Percentiles rank a stretch among this genome's conserved stretches.
phyloP scores from a whole-genome alignment of 495 filamentous ascomycete genomes.

The Hypoxylon trugodes region DNA sequence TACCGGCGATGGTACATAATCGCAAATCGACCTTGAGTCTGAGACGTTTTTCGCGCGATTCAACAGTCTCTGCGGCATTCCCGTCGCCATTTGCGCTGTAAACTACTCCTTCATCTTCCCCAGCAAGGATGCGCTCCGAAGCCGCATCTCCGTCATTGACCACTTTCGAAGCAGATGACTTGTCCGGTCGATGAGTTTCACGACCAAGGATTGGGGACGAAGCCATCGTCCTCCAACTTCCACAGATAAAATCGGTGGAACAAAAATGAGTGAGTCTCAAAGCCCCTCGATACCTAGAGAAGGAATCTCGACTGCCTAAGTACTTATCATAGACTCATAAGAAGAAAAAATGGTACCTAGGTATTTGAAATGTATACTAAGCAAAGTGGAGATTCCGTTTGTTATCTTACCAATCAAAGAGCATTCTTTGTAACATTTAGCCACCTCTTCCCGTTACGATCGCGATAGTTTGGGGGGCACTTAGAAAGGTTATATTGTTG shows the following conservation, averaged over 20 bases:
- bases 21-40: slow-evolving; percentile 74
- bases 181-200: slow-evolving; percentile 2
- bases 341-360: neutral
- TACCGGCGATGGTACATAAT: slow-evolving; percentile 78
- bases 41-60: slow-evolving; percentile 48
- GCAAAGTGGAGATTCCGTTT: slow-evolving; percentile 23
- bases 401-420: slow-evolving; percentile 35
- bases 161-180: slow-evolving; percentile 16
- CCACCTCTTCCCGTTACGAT: slow-evolving; percentile 8
- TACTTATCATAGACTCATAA: slow-evolving; percentile 27
- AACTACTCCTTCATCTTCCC: slow-evolving; percentile 21
- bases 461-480: neutral
- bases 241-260: neutral
- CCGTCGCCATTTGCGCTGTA: neutral
- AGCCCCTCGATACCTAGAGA: slow-evolving; percentile 1
- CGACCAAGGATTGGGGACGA: neutral
- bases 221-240: slow-evolving; percentile 17
- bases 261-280: neutral
- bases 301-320: slow-evolving; percentile 13
- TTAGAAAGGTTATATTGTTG: too few species aligned
- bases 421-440: slow-evolving; percentile 20
- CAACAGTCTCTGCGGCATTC: slow-evolving; percentile 6
- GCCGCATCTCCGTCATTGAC: slow-evolving; percentile 9
- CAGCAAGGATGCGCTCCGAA: slow-evolving; percentile 26
- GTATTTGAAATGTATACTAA: slow-evolving; percentile 39